Percentiles rank a stretch among this genome's conserved stretches.
Conservation (phyloP, 257 asterid species). For the Linderniella brevidens region DNA sequence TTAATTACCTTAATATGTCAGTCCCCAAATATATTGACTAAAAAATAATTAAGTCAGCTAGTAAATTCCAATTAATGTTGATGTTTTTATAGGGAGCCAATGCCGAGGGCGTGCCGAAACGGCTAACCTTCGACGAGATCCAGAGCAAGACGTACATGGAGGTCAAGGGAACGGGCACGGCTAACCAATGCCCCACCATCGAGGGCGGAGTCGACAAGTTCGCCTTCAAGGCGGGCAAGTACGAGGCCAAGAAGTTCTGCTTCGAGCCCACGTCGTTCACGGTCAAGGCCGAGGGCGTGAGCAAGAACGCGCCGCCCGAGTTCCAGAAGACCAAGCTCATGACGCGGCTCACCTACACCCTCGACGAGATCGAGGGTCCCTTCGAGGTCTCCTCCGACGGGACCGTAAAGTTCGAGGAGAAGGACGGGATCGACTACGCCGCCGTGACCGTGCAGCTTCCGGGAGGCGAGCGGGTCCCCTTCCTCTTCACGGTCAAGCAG, state of each 20-base stretch:
- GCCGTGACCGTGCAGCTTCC: constrained; percentile 98
- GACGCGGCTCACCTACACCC: constrained; percentile 98
- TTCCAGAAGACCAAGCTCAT: constrained; percentile 95
- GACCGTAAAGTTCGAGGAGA: constrained; percentile 70
- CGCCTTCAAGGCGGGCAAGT: constrained; percentile 71
- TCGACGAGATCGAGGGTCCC: constrained; percentile 94
- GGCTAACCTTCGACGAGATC: constrained; percentile 83
- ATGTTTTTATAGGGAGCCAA: constrained; percentile 77
- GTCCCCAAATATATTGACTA: no score
- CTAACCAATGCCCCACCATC: constrained; percentile 97
- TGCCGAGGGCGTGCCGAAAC: constrained; percentile 70
- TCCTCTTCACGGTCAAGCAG: constrained; percentile 83
- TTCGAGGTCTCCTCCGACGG: constrained; percentile 75
- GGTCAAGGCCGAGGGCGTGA: constrained; percentile 75
- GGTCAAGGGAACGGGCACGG: constrained; percentile 92
- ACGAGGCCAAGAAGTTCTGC: constrained; percentile 77
- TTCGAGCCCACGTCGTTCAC: constrained; percentile 98
- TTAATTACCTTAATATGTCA: no score
- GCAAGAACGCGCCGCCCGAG: constrained; percentile 63
- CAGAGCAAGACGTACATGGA: constrained; percentile 91
- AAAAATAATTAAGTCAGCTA: no score
- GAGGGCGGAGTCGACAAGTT: constrained; percentile 66
- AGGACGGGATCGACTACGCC: constrained; percentile 94
- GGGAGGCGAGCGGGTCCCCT: constrained; percentile 95
- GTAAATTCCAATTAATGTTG: no score